Base-by-base conservation (phyloP, 1,284 basidiomycete genomes). In the Boletellus dicymbophilus region DNA sequence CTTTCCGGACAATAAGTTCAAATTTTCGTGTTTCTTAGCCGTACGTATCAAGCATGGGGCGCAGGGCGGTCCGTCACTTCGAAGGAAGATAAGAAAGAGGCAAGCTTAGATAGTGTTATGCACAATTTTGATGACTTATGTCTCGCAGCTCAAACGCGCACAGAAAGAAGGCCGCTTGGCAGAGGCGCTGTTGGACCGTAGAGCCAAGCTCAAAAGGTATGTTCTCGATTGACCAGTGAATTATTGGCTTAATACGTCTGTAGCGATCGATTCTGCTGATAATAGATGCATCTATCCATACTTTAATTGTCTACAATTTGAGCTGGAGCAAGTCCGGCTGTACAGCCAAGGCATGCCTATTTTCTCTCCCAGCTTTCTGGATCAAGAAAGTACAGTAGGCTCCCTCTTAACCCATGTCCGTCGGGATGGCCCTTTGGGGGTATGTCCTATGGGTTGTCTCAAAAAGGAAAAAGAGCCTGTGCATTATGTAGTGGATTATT, bases 181-280 rank as follows among this genome's bases (percentile, higher is more conserved):
- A 1, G 95, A 98, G 68, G 90, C 90, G 4, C 72, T 98, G 72
- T 77, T 98, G 40, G 93, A 98, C 62, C 81, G 94, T 25, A 79
- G 95, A 49, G 77, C 90, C 8, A 96, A 96, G 66, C 77, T 97
- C 53, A 98, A 98, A 73, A 96, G 93, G 94, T 91, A 51, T 40
- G 76, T 71, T 31, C 16, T 38, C n/a, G 26, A 16, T 22, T 38
- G 8, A 6, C 16, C 27, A 33, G 44, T 27, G 41, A 31, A 49
- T 31, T 23, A 15, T 37, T 36, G 7, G 27, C 48, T 62, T 23
- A 59, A 21, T 43, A 21, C 11, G 16, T 45, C 41, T 31, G 46
- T 54, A 86, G 83, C 57, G 84, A 86, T 60, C 80, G 84, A 34
- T 86, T 86, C 59, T 86, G 84, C 67, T 86, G 61, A 76, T 23